Base-by-base conservation (phyloP, 352 stramenopile genomes). In the Aphanomyces euteiches region DNA sequence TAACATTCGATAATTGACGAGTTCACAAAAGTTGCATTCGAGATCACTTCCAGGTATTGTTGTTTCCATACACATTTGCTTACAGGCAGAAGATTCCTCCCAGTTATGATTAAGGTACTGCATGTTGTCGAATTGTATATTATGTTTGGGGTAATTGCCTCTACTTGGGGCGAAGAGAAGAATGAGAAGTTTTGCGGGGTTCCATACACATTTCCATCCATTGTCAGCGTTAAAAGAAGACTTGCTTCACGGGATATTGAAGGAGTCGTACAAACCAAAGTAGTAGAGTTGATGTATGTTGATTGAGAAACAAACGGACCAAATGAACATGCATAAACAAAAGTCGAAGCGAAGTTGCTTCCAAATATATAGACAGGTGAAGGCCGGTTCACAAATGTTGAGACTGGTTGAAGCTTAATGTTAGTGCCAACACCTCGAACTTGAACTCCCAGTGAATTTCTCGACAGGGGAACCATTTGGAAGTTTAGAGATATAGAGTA, bases 11-110 rank as follows among this genome's bases (percentile, higher is more conserved):
- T 7, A 5, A 12, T 28, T 17, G 64, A 63, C 4, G 3, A 3
- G 28, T 70, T 64, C 17, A 70, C 53, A 36, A 50, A 70, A 15
- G 13, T n/a, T 8, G 64, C 64, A 38, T 21, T 28, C 3, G 43
- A 59, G 12, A 54, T 43, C 41, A n/a, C 19, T 61, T 61, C 28
- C 50, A 36, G 36, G 8, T 28, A 17, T 28, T 61, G 5, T 19
- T 61, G 19, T 17, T 40, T 15, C 54, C 54, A 61, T 45, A 19
- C 28, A 37, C 54, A 61, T 5, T 37, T 7, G 12, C 1, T 7
- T 45, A 61, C n/a, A 13, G 13, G 54, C 19, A 37, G 19, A 7
- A 61, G 21, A 17, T 61, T 37, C 28, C 19, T n/a, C 7, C 54
- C 54, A 61, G 10, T 28, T 28, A 61, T 41, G 12, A 13, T 37